Percentiles rank a stretch among this genome's conserved stretches.
Conservation (phyloP, 1,284 basidiomycete genomes). For the Hortiboletus rubellus region DNA sequence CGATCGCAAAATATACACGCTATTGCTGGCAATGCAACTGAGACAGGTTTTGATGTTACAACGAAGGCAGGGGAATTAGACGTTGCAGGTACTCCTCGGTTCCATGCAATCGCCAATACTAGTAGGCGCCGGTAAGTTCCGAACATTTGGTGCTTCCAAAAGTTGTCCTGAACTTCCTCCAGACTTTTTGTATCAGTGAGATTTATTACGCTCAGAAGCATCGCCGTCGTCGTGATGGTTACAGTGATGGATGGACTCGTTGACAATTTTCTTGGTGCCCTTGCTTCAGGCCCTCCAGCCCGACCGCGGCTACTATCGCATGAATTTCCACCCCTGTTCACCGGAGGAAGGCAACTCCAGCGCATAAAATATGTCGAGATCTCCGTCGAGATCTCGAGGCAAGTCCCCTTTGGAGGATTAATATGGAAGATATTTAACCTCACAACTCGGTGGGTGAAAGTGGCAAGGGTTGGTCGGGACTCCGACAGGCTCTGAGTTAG, state of each 20-base stretch:
- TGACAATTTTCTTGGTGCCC: slow-evolving; percentile 2
- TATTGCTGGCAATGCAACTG: slow-evolving; percentile 2
- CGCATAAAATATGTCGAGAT: slow-evolving; percentile 14
- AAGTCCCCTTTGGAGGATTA: slow-evolving; percentile 21
- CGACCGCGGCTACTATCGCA: slow-evolving; percentile 2
- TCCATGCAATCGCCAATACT: slow-evolving; percentile 16
- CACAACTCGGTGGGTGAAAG: slow-evolving; percentile 15
- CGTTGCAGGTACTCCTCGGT: slow-evolving; percentile 19
- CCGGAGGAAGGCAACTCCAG: not conserved
- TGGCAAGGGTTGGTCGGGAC: slow-evolving; percentile 13
- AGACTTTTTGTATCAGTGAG: slow-evolving; percentile 28
- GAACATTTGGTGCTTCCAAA: slow-evolving; percentile 15
- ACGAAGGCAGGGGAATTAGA: slow-evolving; percentile 23
- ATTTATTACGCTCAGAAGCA: slow-evolving; percentile 32
- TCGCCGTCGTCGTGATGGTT: slow-evolving; percentile 32
- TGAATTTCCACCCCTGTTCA: not conserved
- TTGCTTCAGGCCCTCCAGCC: not conserved
- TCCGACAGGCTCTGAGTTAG: slow-evolving; percentile 20
- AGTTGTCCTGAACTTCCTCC: slow-evolving; percentile 22
- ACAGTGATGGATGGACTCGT: slow-evolving; percentile 22
- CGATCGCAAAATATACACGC: slow-evolving; percentile 2
- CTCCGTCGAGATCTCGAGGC: slow-evolving; percentile 19
- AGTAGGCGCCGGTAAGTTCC: slow-evolving; percentile 27
- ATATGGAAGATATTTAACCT: slow-evolving; percentile 29
- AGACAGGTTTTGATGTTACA: slow-evolving; percentile 25